Conservation (phyloP, 75 land plant species). For the Ceratopteris richardii region DNA sequence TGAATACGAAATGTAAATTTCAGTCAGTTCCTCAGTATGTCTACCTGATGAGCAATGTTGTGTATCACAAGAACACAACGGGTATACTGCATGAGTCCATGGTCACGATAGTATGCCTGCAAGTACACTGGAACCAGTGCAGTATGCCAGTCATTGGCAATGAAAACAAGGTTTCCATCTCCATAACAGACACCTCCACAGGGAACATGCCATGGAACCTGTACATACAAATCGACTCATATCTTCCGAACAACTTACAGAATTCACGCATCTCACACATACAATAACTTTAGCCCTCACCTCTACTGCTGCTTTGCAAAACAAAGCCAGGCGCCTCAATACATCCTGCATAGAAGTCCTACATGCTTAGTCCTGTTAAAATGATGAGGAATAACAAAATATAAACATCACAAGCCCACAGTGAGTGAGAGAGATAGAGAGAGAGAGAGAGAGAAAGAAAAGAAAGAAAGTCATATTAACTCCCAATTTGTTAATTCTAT, state of each 20-base stretch:
- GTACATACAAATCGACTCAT: slow-evolving; percentile 7
- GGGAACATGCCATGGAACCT: slow-evolving; percentile 97
- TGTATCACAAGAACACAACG: slow-evolving; percentile 89
- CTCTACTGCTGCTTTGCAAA: slow-evolving; percentile 98
- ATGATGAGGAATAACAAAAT: no score
- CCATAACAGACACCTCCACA: slow-evolving; percentile 98
- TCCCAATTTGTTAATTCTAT: no score
- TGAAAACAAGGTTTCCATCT: slow-evolving; percentile 91
- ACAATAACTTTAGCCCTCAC: no score
- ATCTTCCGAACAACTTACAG: not conserved
- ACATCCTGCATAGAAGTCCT: slow-evolving; percentile 57
- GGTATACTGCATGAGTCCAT: slow-evolving; percentile 68
- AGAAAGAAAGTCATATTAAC: no score
- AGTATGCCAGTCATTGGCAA: slow-evolving; percentile 99
- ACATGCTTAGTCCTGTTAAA: no score
- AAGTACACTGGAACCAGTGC: slow-evolving; percentile 96
- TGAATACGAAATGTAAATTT: no score
- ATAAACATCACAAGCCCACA: no score
- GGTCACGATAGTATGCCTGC: slow-evolving; percentile 93
- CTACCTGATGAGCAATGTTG: slow-evolving; percentile 96
- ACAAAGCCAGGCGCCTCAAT: slow-evolving; percentile 77
- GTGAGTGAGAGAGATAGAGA: no score
- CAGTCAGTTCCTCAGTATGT: no score
- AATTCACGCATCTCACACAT: no score
- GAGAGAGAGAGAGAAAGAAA: no score